These are phyloP conservation scores for Helotiales sp. DNA, from an alignment of 2,329 filamentous ascomycete species.

Conservation along the genomic window DNA sequence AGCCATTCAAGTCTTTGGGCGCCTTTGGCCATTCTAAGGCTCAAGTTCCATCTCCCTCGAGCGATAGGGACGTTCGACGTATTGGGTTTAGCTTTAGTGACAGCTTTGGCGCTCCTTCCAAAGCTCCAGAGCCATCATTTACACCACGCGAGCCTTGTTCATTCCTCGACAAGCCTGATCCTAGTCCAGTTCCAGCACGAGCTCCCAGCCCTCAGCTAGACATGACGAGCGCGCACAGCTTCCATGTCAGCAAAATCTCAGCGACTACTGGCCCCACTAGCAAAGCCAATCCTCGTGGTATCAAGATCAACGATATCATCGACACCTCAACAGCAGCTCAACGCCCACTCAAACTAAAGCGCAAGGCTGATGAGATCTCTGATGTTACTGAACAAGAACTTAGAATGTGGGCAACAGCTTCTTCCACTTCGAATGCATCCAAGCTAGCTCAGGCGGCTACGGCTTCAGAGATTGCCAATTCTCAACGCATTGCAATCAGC, in stretches of 20 bases:
- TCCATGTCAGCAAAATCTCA: slow-evolving; percentile 26
- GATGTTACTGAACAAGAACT: slow-evolving; percentile 28
- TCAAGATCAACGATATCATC: slow-evolving; percentile 34
- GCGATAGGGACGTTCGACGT: not conserved
- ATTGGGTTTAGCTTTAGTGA: not conserved
- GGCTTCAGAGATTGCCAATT: not conserved
- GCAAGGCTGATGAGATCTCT: slow-evolving; percentile 35
- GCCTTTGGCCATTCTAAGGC: not conserved
- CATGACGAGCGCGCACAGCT: slow-evolving; percentile 32
- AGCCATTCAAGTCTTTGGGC: not conserved
- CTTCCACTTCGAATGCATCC: slow-evolving; percentile 3
- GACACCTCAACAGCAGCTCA: slow-evolving; percentile 18
- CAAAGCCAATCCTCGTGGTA: slow-evolving; percentile 17
- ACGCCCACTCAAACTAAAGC: slow-evolving; percentile 21
- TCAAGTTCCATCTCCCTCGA: not conserved
- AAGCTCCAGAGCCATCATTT: not conserved
- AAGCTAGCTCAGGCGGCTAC: not conserved
- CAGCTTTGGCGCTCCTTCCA: not conserved
- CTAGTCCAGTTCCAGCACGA: slow-evolving; percentile 2
- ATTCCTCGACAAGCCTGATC: slow-evolving; percentile 17
- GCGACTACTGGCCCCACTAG: not conserved
- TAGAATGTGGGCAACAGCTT: slow-evolving; percentile 24
- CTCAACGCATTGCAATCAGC: not conserved
- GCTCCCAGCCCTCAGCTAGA: slow-evolving; percentile 27
- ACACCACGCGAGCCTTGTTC: slow-evolving; percentile 11